These are phyloP conservation scores for Dillenia turbinata DNA, from an alignment of 164 flowering plant genomes.

Conservation along the genomic window DNA sequence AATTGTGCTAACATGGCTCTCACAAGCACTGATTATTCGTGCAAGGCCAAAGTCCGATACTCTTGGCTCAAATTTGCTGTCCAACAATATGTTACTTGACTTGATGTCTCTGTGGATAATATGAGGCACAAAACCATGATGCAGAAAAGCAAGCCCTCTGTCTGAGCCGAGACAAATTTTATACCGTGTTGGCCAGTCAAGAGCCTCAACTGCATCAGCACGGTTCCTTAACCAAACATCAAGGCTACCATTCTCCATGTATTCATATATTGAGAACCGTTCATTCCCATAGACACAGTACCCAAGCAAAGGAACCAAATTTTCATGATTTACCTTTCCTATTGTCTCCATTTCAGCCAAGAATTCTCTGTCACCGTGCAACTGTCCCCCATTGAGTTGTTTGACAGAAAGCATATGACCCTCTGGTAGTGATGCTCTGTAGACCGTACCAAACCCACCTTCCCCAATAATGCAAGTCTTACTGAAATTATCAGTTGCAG, in stretches of 20 bases:
- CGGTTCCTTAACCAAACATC: conserved; percentile 61
- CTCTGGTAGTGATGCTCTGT: conserved; percentile 45
- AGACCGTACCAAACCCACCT: conserved; percentile 68
- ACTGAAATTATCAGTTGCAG: conserved; percentile 63
- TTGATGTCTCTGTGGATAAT: conserved; percentile 71
- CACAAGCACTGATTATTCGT: conserved; percentile 62
- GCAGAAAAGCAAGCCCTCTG: conserved; percentile 58
- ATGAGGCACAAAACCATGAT: conserved; percentile 66
- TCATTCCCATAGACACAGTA: conserved; percentile 57
- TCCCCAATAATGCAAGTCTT: conserved; percentile 55
- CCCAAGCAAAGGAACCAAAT: conserved; percentile 53
- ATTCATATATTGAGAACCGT: conserved; percentile 53
- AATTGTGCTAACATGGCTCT: conserved; percentile 58
- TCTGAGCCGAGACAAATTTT: conserved; percentile 64
- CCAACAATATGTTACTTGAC: conserved; percentile 60
- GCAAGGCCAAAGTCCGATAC: conserved; percentile 74
- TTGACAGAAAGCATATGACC: conserved; percentile 50
- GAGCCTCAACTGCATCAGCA: conserved; percentile 46
- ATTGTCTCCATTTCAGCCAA: conserved; percentile 66
- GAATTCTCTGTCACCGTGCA: conserved; percentile 55
- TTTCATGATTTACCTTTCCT: conserved; percentile 63
- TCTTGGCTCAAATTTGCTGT: conserved; percentile 39
- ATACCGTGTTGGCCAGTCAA: conserved; percentile 56
- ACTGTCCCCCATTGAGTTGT: conserved; percentile 45
- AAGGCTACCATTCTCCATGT: conserved; percentile 71